These are phyloP conservation scores for Avena insularis DNA, from an alignment of 176 grass and related monocot species.

Conservation along the genomic window DNA sequence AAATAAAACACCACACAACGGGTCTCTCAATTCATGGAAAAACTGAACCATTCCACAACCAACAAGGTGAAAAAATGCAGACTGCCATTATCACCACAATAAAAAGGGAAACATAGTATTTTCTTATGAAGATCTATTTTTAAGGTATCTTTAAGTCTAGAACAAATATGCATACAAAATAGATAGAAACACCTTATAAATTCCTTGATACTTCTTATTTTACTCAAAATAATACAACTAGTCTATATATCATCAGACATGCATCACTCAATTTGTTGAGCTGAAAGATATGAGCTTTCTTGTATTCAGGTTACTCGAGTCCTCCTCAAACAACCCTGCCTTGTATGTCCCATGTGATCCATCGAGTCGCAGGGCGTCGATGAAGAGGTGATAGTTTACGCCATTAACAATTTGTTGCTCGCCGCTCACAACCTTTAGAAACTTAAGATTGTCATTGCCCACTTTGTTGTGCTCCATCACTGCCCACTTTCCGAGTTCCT, in stretches of 20 bases:
- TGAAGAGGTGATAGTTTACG: not conserved
- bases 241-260: not conserved
- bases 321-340: not conserved
- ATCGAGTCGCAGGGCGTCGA: not conserved
- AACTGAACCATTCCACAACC: not conserved
- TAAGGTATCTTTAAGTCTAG: not conserved
- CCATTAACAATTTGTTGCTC: not conserved
- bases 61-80: not conserved
- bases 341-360: not conserved
- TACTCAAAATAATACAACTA: not conserved
- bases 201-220: not conserved
- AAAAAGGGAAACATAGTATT: not conserved
- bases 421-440: not conserved
- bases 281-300: not conserved
- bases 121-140: not conserved
- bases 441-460: not conserved
- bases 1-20: not conserved
- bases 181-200: not conserved
- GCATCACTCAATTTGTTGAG: not conserved
- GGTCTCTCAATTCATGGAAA: not conserved
- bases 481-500: conserved; percentile 8
- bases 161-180: not conserved
- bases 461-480: not conserved
- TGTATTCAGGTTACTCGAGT: not conserved
- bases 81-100: not conserved